These are phyloP conservation scores for Clarireedia paspali DNA, from an alignment of 2,329 filamentous ascomycete species.

Conservation along the genomic window DNA sequence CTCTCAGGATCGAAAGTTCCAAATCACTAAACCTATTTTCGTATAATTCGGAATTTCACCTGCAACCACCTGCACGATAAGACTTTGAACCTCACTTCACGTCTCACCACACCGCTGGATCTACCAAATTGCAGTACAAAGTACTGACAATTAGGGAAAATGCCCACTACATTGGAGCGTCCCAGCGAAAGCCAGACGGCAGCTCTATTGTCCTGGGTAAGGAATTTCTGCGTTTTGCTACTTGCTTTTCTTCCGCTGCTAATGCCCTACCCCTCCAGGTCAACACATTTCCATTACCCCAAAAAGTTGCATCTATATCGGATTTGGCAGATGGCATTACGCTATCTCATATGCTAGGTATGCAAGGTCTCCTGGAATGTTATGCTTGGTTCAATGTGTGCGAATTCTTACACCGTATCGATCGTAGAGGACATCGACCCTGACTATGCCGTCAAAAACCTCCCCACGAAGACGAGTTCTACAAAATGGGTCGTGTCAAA, in stretches of 20 bases:
- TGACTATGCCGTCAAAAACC: constrained; percentile 46
- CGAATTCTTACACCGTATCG: constrained; percentile 31
- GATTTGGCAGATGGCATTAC: constrained; percentile 30
- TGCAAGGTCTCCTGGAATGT: constrained; percentile 14
- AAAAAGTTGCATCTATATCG: constrained; percentile 23
- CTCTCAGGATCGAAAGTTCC: neutral
- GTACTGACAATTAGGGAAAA: constrained; percentile 1
- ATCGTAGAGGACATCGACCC: constrained; percentile 48
- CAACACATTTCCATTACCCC: constrained; percentile 29
- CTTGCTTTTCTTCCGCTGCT: neutral
- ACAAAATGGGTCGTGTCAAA: constrained; percentile 35
- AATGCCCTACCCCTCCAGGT: constrained; percentile 19
- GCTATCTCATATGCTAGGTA: constrained; percentile 31
- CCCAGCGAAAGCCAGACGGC: constrained; percentile 27
- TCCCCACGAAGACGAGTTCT: constrained; percentile 35
- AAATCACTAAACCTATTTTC: constrained; percentile 4
- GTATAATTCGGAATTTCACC: constrained; percentile 7
- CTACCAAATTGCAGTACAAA: neutral
- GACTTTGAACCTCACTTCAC: constrained; percentile 6
- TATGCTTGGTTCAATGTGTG: neutral
- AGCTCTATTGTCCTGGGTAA: constrained; percentile 50
- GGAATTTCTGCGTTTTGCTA: constrained; percentile 16
- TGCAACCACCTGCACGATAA: constrained; percentile 8
- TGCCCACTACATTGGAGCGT: constrained; percentile 8
- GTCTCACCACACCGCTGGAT: constrained; percentile 8